Conservation (phyloP, 2,329 filamentous ascomycete species). For the Claviceps pazoutovae region DNA sequence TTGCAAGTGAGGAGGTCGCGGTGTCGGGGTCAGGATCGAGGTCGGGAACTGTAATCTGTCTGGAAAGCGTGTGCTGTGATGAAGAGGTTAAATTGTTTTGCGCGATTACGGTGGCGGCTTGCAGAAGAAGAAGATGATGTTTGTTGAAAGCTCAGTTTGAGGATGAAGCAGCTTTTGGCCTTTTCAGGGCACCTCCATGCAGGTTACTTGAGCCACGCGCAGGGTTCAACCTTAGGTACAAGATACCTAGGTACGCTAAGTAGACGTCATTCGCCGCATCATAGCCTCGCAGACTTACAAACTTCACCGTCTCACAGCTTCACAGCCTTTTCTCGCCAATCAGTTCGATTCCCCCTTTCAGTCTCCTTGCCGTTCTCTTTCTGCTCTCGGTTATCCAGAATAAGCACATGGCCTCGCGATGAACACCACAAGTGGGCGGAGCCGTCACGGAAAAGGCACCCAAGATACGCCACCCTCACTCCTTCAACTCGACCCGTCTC, state of each 20-base stretch:
- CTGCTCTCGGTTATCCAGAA: background rate
- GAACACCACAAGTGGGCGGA: conserved; percentile 6
- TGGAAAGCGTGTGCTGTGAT: background rate
- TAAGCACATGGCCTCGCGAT: conserved; percentile 4
- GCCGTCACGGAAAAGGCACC: conserved; percentile 24
- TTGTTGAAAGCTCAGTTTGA: background rate
- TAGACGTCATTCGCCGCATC: too few relatives aligned
- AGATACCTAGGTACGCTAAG: background rate
- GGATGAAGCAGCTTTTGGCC: too few relatives aligned
- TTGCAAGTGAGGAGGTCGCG: too few relatives aligned
- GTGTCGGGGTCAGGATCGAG: background rate
- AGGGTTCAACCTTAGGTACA: background rate
- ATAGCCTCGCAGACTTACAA: too few relatives aligned
- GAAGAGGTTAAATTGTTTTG: background rate
- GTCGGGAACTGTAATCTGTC: background rate
- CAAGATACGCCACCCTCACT: conserved; percentile 50
- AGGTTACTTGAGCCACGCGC: too few relatives aligned
- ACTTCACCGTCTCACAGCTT: too few relatives aligned
- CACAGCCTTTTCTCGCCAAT: too few relatives aligned
- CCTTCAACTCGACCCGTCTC: conserved; percentile 67
- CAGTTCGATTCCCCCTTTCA: too few relatives aligned
- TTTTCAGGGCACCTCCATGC: too few relatives aligned
- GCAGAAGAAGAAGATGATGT: background rate
- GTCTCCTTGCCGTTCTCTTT: background rate
- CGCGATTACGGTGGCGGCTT: background rate